phyloP scores from a whole-genome alignment of 208 protist species.

The Leishmania aethiopica region DNA sequence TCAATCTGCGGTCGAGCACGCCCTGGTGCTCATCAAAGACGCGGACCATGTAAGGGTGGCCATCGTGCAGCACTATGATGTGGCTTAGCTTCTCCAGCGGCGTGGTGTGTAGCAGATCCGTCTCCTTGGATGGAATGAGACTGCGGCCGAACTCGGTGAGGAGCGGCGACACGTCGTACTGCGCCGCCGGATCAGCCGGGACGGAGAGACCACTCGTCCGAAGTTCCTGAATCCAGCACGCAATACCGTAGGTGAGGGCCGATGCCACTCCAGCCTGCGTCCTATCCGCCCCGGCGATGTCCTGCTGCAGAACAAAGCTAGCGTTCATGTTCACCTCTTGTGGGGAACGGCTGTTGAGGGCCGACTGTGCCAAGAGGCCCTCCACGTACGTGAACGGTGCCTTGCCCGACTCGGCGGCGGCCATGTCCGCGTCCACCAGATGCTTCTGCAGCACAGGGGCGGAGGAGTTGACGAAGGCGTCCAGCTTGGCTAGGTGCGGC shows the following conservation, averaged over 20 bases:
- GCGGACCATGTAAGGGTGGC: slow-evolving; percentile 70
- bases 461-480: slow-evolving; percentile 62
- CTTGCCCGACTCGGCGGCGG: slow-evolving; percentile 34
- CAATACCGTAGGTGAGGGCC: slow-evolving; percentile 65
- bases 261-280: slow-evolving; percentile 75
- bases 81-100: slow-evolving; percentile 71
- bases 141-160: slow-evolving; percentile 75
- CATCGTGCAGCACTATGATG: slow-evolving; percentile 85
- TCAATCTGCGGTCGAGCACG: slow-evolving; percentile 42
- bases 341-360: slow-evolving; percentile 62
- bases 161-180: slow-evolving; percentile 72
- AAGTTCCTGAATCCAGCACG: slow-evolving; percentile 48
- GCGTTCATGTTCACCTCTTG: slow-evolving; percentile 79
- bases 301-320: slow-evolving; percentile 61
- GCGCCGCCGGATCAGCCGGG: slow-evolving; percentile 20
- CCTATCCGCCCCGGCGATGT: slow-evolving; percentile 38
- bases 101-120: slow-evolving; percentile 61
- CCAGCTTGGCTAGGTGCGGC: slow-evolving; percentile 64
- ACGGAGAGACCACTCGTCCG: slow-evolving; percentile 47
- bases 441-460: slow-evolving; percentile 62
- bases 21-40: slow-evolving; percentile 66
- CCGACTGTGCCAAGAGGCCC: slow-evolving; percentile 45
- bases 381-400: slow-evolving; percentile 83
- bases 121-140: slow-evolving; percentile 67
- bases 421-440: slow-evolving; percentile 65